Evolutionary conservation across 108 stramenopile species (phyloP), one percentile per base, ranked within the genome.

Genomic region (Cylindrotheca fusiformis): DNA sequence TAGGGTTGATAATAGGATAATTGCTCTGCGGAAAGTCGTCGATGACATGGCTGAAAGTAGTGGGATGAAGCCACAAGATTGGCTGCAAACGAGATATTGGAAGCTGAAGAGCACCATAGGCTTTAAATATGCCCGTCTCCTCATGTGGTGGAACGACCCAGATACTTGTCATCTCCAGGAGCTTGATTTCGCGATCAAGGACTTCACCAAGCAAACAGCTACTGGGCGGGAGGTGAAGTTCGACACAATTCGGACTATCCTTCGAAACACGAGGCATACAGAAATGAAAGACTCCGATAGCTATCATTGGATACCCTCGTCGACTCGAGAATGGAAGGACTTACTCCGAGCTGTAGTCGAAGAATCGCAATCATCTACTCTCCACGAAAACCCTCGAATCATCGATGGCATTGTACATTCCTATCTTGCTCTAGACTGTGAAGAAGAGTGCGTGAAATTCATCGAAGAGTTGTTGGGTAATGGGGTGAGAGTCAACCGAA

Each of bases 111-210:
- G 71, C 44, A 36, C 46, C 8, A 52, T 85, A 23, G 88, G 88
- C 12, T 85, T 77, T 65, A 76, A 77, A 49, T 62, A 82, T 69
- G 77, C 85, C 19, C 69, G 86, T 18, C 49, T 85, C 29, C 51
- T 90, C 19, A 87, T 90, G 89, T 75, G 80, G 56, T 90, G 89
- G 89, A 82, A 87, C 52, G 77, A 80, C 32, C 78, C 79, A 24
- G 48, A 62, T 8, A 78, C 78, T 6, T 80, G 76, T 49, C 74
- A 80, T 45, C 63, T 78, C 22, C 73, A 80, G 32, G 88, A 90
- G 55, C 48, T 85, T 3, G 48, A 77, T 17, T 68, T 86, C 23
- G 85, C 83, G 8, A 75, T 87, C 26, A 67, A 78, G 23, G 78
- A 86, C 62, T 75, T 87, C 48, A 36, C 77, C 41, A 25, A 54